Conservation (phyloP, 2,329 filamentous ascomycete genomes). For the Neopestalotiopsis sp. region DNA sequence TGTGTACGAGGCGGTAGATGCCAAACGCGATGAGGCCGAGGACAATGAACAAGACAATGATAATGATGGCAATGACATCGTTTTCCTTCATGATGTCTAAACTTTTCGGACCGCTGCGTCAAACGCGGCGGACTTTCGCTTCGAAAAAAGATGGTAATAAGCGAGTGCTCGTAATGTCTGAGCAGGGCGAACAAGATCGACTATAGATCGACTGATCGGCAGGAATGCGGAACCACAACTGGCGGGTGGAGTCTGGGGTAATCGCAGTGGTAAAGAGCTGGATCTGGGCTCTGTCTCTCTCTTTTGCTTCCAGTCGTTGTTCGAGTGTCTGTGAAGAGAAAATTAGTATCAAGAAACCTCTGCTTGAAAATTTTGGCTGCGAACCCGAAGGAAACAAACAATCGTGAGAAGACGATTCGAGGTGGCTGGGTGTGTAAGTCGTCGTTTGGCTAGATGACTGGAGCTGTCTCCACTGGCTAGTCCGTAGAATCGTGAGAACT, state of each 20-base stretch:
- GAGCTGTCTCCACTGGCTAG: slow-evolving; percentile 3
- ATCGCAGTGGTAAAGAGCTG: background rate
- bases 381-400: background rate
- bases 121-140: background rate
- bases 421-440: background rate
- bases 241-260: background rate
- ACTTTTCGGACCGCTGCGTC: background rate
- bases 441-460: background rate
- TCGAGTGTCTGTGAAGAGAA: background rate
- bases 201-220: background rate
- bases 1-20: slow-evolving; percentile 66
- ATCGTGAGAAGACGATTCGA: background rate
- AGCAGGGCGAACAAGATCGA: background rate
- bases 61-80: slow-evolving; percentile 72
- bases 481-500: background rate
- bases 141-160: background rate
- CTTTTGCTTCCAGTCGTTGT: background rate
- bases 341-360: background rate
- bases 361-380: background rate
- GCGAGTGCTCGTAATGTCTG: background rate
- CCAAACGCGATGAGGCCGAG: slow-evolving; percentile 67
- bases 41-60: slow-evolving; percentile 69
- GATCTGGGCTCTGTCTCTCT: background rate
- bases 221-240: background rate
- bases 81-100: slow-evolving; percentile 64